Evolutionary conservation across 257 asterid genomes (phyloP), one percentile per base, ranked within the genome.

Genomic region (Capsicum pubescens): DNA sequence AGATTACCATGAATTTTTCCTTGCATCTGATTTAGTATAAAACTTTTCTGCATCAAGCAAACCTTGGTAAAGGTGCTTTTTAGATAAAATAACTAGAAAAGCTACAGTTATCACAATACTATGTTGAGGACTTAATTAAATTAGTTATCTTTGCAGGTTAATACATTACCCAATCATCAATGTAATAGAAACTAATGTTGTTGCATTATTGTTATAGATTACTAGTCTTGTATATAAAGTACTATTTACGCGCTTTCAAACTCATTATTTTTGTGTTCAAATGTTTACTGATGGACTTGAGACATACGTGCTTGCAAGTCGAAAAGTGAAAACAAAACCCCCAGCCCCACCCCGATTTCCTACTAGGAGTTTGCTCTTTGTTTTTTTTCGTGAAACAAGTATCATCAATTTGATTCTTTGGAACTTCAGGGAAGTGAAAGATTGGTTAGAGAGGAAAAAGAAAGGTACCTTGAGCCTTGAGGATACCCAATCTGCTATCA

Each of bases 51-150:
- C 80, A 10, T 46, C 10, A 58, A 71, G 59, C 58, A 46, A n/a
- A n/a, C 80, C 80, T 46, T 39, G 48, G 80, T 72, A 46, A 48
- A 71, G 59, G 39, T 48, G 80, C 59, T 72, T 9, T 46, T 46
- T 48, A 36, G 63, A 52, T 76, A 50, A 21, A 76, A 76, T 76
- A 76, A 76, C 2, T 48, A 52, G 21, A 76, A 76, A 13, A 52
- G 59, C 48, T 52, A 26, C 63, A 50, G 7, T 26, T 52, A 76
- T 76, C n/a, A 21, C 63, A 21, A 76, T 76, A 52, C 48, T 70
- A 42, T 70, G 32, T 70, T 17, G 15, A 26, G 32, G 32, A 9
- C 32, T 9, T 70, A 3, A 15, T 42, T 70, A 44, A 1, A 16
- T 44, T 9, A 70, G 6, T 42, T 35, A 70, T 42, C 26, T 70